Evolutionary conservation across 768 basidiomycete species (phyloP).

Genomic region (Gloeopeniophorella convolvens): DNA sequence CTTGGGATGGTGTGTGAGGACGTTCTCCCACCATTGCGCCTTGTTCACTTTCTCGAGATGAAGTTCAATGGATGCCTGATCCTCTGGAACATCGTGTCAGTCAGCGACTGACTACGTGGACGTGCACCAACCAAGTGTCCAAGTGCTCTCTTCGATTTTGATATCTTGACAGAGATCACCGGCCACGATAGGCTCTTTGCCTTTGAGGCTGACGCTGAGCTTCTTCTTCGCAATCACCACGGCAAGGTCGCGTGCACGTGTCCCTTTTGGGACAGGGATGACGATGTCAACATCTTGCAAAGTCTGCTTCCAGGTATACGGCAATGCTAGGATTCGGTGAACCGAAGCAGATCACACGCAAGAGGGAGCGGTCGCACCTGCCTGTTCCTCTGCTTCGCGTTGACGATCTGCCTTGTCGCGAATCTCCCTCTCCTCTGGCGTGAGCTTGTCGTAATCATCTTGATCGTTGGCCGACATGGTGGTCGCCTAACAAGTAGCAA

Average conservation of each 20-base stretch:
- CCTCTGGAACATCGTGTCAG: constrained; percentile 44
- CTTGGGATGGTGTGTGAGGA: constrained; percentile 91
- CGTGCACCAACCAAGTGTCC: constrained; percentile 73
- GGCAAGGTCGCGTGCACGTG: constrained; percentile 67
- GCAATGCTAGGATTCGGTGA: constrained; percentile 51
- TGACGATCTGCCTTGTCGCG: constrained; percentile 63
- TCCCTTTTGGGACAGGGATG: constrained; percentile 83
- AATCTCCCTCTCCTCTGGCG: constrained; percentile 66
- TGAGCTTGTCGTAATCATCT: constrained; percentile 69
- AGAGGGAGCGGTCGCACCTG: constrained; percentile 46
- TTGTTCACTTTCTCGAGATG: constrained; percentile 85
- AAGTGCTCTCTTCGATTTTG: constrained; percentile 94
- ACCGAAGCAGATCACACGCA: background rate
- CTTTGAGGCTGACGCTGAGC: constrained; percentile 80
- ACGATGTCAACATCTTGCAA: constrained; percentile 80
- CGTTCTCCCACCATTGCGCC: constrained; percentile 97
- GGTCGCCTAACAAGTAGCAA: background rate
- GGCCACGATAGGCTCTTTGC: constrained; percentile 75
- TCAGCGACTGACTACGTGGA: constrained; percentile 4
- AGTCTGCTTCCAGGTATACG: constrained; percentile 89
- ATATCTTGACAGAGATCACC: constrained; percentile 92
- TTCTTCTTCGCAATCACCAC: constrained; percentile 77
- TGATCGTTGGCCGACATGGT: constrained; percentile 12
- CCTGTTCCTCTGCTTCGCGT: constrained; percentile 76
- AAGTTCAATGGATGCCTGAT: constrained; percentile 62